These are phyloP conservation scores for Aotearoamyces nothofagi DNA, from an alignment of 2,329 filamentous ascomycete genomes.

Conservation along the genomic window DNA sequence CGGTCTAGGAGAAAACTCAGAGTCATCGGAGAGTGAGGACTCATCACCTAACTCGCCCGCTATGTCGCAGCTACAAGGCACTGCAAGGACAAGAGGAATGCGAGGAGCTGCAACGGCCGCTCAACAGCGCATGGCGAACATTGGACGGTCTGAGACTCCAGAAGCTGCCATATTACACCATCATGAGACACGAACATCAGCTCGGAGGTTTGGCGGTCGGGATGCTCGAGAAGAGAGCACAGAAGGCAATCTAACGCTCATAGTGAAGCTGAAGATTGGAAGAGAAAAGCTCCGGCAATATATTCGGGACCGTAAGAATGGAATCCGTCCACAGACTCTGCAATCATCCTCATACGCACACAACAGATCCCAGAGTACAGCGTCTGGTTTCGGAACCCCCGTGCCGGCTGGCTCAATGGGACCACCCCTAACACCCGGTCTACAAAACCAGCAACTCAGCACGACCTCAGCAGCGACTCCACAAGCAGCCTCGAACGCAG, in stretches of 20 bases:
- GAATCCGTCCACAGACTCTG: conserved; percentile 23
- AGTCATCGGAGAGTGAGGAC: conserved; percentile 85
- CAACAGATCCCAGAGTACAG: conserved; percentile 26
- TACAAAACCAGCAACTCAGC: conserved; percentile 14
- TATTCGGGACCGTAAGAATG: conserved; percentile 36
- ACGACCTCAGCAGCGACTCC: conserved; percentile 22
- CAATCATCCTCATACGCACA: conserved; percentile 23
- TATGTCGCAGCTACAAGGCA: conserved; percentile 57
- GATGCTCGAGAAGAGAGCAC: conserved; percentile 65
- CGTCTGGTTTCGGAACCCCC: conserved; percentile 32
- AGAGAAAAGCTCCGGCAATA: conserved; percentile 57
- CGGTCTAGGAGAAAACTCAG: conserved; percentile 56
- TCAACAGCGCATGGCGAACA: conserved; percentile 71
- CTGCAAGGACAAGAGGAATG: conserved; percentile 75
- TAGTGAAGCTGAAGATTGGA: conserved; percentile 62
- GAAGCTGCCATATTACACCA: conserved; percentile 56
- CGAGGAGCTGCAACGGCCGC: conserved; percentile 77
- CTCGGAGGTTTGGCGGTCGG: conserved; percentile 37
- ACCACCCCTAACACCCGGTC: conserved; percentile 27
- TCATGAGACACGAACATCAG: conserved; percentile 58
- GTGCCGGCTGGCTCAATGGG: conserved; percentile 38
- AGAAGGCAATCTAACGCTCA: conserved; percentile 47
- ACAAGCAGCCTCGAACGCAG: conserved; percentile 12
- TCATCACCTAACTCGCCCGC: conserved; percentile 78
- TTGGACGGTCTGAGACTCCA: conserved; percentile 78